Conservation (phyloP, 495 filamentous ascomycete species). For the Pseudotulostoma volvatum region DNA sequence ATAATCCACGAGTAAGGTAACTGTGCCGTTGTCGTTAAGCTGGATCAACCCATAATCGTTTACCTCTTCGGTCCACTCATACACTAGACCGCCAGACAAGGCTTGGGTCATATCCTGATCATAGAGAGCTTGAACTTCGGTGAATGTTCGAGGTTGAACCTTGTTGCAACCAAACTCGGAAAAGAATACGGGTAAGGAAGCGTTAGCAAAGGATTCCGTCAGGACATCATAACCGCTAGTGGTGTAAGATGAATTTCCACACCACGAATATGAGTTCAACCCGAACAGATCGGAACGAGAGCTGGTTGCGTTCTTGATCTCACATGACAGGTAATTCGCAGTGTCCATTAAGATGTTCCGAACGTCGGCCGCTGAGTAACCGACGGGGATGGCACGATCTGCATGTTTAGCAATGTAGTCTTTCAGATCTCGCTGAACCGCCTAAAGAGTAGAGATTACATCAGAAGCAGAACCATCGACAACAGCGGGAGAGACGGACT, state of each 20-base stretch:
- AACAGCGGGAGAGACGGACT: constrained; percentile 8
- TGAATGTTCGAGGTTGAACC: constrained; percentile 61
- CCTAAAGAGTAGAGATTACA: constrained; percentile 15
- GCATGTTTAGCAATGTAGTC: constrained; percentile 66
- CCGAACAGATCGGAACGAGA: constrained; percentile 77
- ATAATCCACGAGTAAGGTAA: constrained; percentile 53
- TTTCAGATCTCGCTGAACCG: constrained; percentile 72
- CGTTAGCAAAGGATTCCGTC: constrained; percentile 49
- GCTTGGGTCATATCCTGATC: constrained; percentile 57
- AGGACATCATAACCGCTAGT: constrained; percentile 57
- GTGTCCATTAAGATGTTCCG: constrained; percentile 61
- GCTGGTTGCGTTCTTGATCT: constrained; percentile 43
- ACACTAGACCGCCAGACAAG: constrained; percentile 78
- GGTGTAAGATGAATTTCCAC: constrained; percentile 56
- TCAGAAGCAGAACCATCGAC: constrained; percentile 26
- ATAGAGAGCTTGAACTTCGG: constrained; percentile 69
- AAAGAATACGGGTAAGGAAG: constrained; percentile 81
- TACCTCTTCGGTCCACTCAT: constrained; percentile 68
- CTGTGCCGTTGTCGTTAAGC: constrained; percentile 46
- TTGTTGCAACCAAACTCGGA: constrained; percentile 93
- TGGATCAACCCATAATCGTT: constrained; percentile 69
- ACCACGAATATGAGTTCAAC: constrained; percentile 93
- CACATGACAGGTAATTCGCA: constrained; percentile 72
- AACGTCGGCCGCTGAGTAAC: constrained; percentile 91
- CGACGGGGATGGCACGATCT: constrained; percentile 57